phyloP scores from a whole-genome alignment of 2,329 filamentous ascomycete species.

The Paracamarosporium sp. region DNA sequence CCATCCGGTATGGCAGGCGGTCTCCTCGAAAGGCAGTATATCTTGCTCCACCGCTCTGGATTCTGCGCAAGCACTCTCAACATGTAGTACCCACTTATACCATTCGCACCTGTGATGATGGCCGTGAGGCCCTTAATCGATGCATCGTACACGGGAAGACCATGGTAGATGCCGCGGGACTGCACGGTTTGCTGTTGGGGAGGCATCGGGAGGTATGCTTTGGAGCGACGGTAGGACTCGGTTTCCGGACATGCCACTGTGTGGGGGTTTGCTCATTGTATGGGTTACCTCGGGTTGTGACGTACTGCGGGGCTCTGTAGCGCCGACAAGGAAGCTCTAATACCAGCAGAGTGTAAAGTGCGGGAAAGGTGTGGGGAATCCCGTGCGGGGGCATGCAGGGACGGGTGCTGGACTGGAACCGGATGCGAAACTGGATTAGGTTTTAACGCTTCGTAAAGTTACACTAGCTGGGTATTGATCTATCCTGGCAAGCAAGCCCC shows the following conservation, averaged over 20 bases:
- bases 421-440: background rate
- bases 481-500: too few relatives aligned
- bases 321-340: background rate
- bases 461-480: too few relatives aligned
- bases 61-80: constrained; percentile 56
- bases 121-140: constrained; percentile 55
- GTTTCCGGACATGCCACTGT: background rate
- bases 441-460: too few relatives aligned
- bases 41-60: constrained; percentile 59
- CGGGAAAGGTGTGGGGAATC: background rate
- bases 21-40: constrained; percentile 57
- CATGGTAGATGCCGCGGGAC: constrained; percentile 56
- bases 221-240: background rate
- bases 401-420: background rate
- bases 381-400: background rate
- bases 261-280: background rate
- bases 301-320: background rate
- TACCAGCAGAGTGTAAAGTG: background rate
- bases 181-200: constrained; percentile 29
- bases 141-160: constrained; percentile 54
- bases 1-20: constrained; percentile 51
- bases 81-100: constrained; percentile 61
- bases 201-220: background rate
- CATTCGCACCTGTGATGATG: constrained; percentile 62
- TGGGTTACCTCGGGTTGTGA: background rate